phyloP scores from a whole-genome alignment of 495 filamentous ascomycete genomes.

The Tuber magnatum region DNA sequence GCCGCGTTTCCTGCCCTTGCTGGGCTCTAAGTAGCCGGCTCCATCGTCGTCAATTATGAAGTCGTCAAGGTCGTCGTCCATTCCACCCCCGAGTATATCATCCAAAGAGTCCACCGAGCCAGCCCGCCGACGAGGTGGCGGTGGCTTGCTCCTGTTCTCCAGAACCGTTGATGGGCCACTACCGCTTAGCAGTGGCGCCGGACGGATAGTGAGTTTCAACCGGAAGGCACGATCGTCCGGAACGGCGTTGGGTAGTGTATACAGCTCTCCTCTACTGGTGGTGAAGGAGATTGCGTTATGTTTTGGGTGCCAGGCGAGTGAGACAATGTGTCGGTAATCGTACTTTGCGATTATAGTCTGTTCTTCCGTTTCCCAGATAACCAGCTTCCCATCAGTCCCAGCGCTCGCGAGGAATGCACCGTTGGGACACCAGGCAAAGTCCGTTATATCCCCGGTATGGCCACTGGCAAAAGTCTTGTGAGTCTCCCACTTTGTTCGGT shows the following conservation, averaged over 20 bases:
- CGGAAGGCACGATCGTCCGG: conserved; percentile 56
- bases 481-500: conserved; percentile 74
- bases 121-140: conserved; percentile 18
- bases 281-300: conserved; percentile 85
- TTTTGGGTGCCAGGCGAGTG: conserved; percentile 82
- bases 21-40: conserved; percentile 71
- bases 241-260: conserved; percentile 75
- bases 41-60: conserved; percentile 95
- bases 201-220: conserved; percentile 54
- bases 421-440: conserved; percentile 88
- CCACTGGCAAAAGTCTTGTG: conserved; percentile 69
- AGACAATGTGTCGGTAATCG: conserved; percentile 71
- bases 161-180: not conserved
- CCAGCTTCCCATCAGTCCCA: conserved; percentile 69
- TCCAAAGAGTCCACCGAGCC: conserved; percentile 43
- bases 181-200: conserved; percentile 59
- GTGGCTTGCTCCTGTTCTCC: conserved; percentile 16
- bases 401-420: conserved; percentile 79
- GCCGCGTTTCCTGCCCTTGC: conserved; percentile 60
- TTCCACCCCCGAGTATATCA: conserved; percentile 46
- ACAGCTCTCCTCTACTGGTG: conserved; percentile 82
- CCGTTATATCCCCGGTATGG: conserved; percentile 79
- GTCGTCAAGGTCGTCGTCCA: conserved; percentile 50
- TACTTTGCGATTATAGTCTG: conserved; percentile 66
- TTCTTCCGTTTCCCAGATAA: conserved; percentile 84